These are phyloP conservation scores for Fusarium luffae DNA, from an alignment of 2,329 filamentous ascomycete genomes.

Conservation along the genomic window DNA sequence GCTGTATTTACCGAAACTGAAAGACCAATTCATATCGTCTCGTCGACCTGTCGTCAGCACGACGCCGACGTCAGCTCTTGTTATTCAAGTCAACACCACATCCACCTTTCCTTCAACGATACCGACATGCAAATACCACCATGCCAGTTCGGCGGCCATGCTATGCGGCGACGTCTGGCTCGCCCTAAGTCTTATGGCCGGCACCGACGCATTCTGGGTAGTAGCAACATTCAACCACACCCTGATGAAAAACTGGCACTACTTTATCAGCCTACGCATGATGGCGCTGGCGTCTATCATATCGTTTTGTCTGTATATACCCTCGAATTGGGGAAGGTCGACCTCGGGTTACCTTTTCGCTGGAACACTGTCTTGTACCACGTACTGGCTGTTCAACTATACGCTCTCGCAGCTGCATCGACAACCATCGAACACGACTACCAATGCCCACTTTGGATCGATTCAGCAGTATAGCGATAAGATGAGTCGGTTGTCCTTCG, in stretches of 20 bases:
- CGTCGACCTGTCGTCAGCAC: accelerated
- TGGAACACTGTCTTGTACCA: background rate
- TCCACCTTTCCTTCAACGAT: accelerated
- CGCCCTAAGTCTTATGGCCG: background rate
- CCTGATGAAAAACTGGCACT: background rate
- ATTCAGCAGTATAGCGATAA: background rate
- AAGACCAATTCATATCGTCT: accelerated
- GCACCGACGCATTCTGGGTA: background rate
- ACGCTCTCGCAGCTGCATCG: background rate
- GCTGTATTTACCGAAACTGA: background rate
- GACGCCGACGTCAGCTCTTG: background rate
- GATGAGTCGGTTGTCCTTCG: background rate
- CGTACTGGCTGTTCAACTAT: background rate
- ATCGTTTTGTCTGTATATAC: background rate
- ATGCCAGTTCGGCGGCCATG: accelerated
- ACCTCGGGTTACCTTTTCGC: background rate
- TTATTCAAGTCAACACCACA: background rate
- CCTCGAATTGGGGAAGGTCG: background rate
- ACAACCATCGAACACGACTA: background rate
- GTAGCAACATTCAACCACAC: background rate
- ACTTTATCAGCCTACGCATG: background rate
- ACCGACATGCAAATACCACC: accelerated
- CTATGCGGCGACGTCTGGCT: background rate
- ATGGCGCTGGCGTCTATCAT: background rate
- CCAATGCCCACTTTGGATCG: background rate